phyloP scores from a whole-genome alignment of 805 yeast genomes.

The Kluyveromyces aestuarii region DNA sequence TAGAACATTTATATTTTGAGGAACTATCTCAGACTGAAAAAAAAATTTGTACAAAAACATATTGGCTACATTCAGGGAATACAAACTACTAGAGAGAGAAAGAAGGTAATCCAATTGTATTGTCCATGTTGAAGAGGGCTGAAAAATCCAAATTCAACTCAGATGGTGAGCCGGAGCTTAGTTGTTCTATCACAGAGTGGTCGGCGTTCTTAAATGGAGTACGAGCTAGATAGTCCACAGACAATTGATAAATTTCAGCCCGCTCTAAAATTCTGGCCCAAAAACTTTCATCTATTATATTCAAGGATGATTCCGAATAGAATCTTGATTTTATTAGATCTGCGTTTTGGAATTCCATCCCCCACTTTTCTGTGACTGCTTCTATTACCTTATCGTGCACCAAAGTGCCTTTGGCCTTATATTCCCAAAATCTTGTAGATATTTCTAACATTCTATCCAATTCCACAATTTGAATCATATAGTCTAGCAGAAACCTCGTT shows the following conservation, averaged over 20 bases:
- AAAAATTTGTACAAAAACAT: neutral
- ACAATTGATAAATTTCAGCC: neutral
- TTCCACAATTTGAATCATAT: conserved; percentile 3
- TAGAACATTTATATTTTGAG: neutral
- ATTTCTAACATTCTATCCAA: conserved; percentile 2
- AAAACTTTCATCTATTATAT: neutral
- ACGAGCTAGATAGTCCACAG: neutral
- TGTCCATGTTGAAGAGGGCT: neutral
- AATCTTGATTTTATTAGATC: conserved; percentile 3
- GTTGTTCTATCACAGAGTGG: neutral
- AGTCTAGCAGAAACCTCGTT: neutral
- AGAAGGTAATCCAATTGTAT: neutral
- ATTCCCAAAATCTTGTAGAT: conserved; percentile 6
- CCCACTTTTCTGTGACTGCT: conserved; percentile 2
- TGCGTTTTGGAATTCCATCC: conserved; percentile 2
- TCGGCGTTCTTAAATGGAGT: neutral
- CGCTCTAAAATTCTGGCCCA: neutral
- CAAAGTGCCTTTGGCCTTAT: neutral
- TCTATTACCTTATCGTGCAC: conserved; percentile 1
- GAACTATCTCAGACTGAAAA: neutral
- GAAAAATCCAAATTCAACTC: conserved; percentile 1
- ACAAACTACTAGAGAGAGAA: neutral
- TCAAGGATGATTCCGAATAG: neutral
- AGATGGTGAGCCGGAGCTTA: neutral
- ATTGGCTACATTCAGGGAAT: neutral